phyloP scores from a whole-genome alignment of 2,329 filamentous ascomycete species.

The Teratosphaeria viscida region DNA sequence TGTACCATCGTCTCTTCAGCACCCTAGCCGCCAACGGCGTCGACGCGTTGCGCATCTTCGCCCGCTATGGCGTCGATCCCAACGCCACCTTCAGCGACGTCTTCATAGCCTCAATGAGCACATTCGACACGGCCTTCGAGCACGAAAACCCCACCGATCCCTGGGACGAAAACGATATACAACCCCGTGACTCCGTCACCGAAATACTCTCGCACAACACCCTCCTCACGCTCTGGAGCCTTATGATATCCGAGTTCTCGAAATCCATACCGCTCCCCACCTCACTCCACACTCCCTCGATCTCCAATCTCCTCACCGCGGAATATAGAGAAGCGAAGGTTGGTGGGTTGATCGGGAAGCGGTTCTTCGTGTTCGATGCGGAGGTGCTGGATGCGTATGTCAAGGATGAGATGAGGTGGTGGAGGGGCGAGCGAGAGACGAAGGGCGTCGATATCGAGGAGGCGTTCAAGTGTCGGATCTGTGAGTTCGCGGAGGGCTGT shows the following conservation, averaged over 20 bases:
- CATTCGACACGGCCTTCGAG: conserved; percentile 53
- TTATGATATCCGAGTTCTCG: conserved; percentile 53
- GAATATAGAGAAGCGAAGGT: conserved; percentile 42
- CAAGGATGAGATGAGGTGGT: conserved; percentile 67
- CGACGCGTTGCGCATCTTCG: conserved; percentile 57
- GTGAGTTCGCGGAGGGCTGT: conserved; percentile 72
- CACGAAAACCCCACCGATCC: conserved; percentile 14
- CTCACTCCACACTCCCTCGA: conserved; percentile 27
- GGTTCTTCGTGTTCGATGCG: conserved; percentile 57
- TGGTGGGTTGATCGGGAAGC: conserved; percentile 46
- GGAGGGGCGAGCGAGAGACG: conserved; percentile 64
- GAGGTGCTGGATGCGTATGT: conserved; percentile 56
- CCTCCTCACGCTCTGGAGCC: conserved; percentile 47
- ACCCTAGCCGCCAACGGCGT: conserved; percentile 62
- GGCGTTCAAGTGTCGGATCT: conserved; percentile 76
- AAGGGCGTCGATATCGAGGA: conserved; percentile 72
- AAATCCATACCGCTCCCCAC: conserved; percentile 34
- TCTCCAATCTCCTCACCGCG: conserved; percentile 48
- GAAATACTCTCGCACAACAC: conserved; percentile 50
- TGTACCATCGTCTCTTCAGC: conserved; percentile 80
- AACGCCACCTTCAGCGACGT: conserved; percentile 61
- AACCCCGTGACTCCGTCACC: conserved; percentile 34
- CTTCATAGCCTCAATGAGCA: conserved; percentile 66
- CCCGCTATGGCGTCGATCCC: conserved; percentile 59
- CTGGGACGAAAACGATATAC: conserved; percentile 12